Base-by-base conservation (phyloP, 176 grass and related monocot species). In the Otatea glauca region DNA sequence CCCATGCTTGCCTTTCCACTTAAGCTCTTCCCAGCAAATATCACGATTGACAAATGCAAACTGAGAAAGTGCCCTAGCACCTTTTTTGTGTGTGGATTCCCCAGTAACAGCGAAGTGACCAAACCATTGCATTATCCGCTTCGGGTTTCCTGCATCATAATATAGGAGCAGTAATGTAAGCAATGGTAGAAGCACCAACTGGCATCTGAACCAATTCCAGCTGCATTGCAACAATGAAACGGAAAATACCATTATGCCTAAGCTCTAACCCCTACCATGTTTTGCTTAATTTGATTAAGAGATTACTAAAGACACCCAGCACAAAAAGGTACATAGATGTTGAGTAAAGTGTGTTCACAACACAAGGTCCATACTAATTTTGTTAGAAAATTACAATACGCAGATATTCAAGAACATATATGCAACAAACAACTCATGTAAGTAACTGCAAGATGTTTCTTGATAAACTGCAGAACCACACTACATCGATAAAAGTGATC, bases 1-100 rank as follows among this genome's bases (percentile, higher is more conserved):
- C 56, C 96, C 96, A 65, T 94, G 96, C 59, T 89, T 92, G 44
- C 92, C 96, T 68, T 91, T 94, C 96, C 95, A 98, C 85, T 94
- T 91, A 42, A 98, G 95, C 78, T 98, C 96, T 74, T 98, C 96
- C 95, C 96, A 98, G 79, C 66, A 95, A 75, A 89, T 74, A 62
- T 98, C 88, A 44, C 96, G 91, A 65, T 98, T 95, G 37, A 90
- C 67, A 88, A 98, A 98, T 62, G 92, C 91, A 86, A 90, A 98
- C 54, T 90, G 88, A 55, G 96, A 87, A 83, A 95, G 74, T 69
- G 96, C 92, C 82, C 91, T 89, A n/a, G 90, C 88, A 41, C 96
- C 96, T 23, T 87, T 93, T 83, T 84, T 93, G 84, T 98, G 96
- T 20, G 83, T 87, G 3, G 81, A 98, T 81, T 95, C 91, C 37